Percentiles rank a stretch among this genome's conserved stretches.
Evolutionary conservation across 2,329 filamentous ascomycete species (phyloP).

Genomic region (Fusarium avenaceum): DNA sequence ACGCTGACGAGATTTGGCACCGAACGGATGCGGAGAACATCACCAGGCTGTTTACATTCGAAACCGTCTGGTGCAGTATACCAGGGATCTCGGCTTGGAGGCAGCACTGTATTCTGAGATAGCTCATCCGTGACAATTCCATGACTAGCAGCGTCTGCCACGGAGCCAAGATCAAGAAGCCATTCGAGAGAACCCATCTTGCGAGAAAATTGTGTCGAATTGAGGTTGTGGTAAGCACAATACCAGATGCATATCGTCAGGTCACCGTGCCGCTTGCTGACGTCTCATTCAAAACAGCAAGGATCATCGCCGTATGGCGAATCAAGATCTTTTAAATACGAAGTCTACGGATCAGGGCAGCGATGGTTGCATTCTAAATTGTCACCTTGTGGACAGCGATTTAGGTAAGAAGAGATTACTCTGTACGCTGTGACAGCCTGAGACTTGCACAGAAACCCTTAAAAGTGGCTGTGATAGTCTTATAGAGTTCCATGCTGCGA

Average conservation of each 20-base stretch:
- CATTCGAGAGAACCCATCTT: neutral
- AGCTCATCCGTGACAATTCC: neutral
- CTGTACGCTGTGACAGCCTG: too few species aligned
- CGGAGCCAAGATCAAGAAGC: neutral
- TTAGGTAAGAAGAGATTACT: too few species aligned
- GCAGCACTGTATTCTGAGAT: neutral
- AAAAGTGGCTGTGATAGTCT: too few species aligned
- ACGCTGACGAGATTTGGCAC: conserved; percentile 32
- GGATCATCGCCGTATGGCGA: neutral
- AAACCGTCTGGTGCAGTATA: conserved; percentile 12
- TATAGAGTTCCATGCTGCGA: too few species aligned
- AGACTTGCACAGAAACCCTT: too few species aligned
- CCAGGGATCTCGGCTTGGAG: conserved; percentile 33
- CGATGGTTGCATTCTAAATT: too few species aligned
- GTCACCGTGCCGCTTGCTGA: conserved; percentile 13
- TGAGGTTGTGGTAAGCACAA: neutral
- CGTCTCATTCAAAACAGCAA: neutral
- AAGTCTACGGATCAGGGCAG: too few species aligned
- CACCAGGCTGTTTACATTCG: conserved; percentile 20
- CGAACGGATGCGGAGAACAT: conserved; percentile 35
- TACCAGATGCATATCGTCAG: neutral
- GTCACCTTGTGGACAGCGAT: too few species aligned
- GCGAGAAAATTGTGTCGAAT: rapidly evolving
- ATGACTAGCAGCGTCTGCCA: neutral
- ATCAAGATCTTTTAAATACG: neutral